A percentile compares a stretch with the other conserved stretches of the same genome.
These are phyloP conservation scores for Diaporthe eres DNA, from an alignment of 2,329 filamentous ascomycete species.

Conservation along the genomic window DNA sequence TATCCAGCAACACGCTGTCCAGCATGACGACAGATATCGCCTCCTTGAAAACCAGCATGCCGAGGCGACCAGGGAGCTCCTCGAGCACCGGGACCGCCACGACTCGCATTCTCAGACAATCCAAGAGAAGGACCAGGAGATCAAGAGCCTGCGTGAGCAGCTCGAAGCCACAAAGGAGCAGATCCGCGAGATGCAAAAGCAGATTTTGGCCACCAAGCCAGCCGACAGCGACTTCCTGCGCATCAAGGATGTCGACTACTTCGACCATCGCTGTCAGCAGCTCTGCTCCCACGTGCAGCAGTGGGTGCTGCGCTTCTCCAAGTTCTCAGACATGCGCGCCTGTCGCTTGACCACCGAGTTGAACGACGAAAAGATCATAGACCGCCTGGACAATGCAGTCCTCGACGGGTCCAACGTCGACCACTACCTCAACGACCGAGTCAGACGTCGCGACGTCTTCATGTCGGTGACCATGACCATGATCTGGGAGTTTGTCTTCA, in stretches of 20 bases:
- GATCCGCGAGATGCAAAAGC: constrained; percentile 69
- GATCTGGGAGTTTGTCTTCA: constrained; percentile 99
- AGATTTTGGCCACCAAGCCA: constrained; percentile 72
- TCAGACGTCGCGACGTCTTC: constrained; percentile 92
- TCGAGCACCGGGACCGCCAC: constrained; percentile 75
- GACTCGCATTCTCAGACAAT: constrained; percentile 71
- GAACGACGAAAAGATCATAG: constrained; percentile 92
- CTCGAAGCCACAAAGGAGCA: constrained; percentile 79
- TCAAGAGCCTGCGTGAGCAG: constrained; percentile 82
- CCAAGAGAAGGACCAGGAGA: constrained; percentile 87
- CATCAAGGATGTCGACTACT: constrained; percentile 92
- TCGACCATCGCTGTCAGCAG: constrained; percentile 93
- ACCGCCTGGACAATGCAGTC: constrained; percentile 93
- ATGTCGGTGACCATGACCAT: constrained; percentile 99
- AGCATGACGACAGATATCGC: constrained; percentile 80
- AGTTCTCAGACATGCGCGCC: constrained; percentile 92
- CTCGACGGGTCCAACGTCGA: constrained; percentile 96
- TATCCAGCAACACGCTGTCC: constrained; percentile 81
- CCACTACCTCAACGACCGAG: constrained; percentile 86
- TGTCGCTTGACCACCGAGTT: constrained; percentile 89
- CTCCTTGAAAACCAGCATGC: constrained; percentile 78
- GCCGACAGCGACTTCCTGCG: constrained; percentile 80
- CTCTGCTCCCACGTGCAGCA: constrained; percentile 96
- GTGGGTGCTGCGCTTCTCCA: constrained; percentile 98
- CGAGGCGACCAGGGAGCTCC: constrained; percentile 77